Evolutionary conservation across 352 stramenopile species (phyloP).

Genomic region (Pilasporangium apinafurcum): DNA sequence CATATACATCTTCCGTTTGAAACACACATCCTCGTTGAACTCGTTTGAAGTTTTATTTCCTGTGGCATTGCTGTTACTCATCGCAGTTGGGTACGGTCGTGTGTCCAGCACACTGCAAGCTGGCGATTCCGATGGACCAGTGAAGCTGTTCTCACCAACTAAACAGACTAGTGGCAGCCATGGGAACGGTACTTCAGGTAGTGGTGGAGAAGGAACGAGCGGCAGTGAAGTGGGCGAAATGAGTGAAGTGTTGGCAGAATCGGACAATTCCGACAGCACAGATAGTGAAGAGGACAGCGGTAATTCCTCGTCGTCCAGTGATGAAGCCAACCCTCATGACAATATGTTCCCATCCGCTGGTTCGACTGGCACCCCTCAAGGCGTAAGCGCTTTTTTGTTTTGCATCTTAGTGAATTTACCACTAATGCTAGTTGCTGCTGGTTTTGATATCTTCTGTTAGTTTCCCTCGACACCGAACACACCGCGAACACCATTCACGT

Average conservation of each 20-base stretch:
- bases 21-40: slow-evolving; percentile 42
- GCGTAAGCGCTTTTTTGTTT: slow-evolving; percentile 11
- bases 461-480: slow-evolving; percentile 13
- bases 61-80: slow-evolving; percentile 43
- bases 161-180: slow-evolving; percentile 11
- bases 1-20: slow-evolving; percentile 45
- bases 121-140: slow-evolving; percentile 39
- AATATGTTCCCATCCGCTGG: slow-evolving; percentile 26
- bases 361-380: slow-evolving; percentile 3
- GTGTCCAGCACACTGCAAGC: slow-evolving; percentile 66
- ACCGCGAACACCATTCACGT: slow-evolving; percentile 24
- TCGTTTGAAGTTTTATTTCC: slow-evolving; percentile 68
- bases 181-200: slow-evolving; percentile 25
- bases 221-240: too few relatives aligned
- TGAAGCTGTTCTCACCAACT: slow-evolving; percentile 57
- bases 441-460: slow-evolving; percentile 1
- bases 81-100: slow-evolving; percentile 71
- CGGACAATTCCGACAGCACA: slow-evolving; percentile 69
- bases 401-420: background rate
- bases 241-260: slow-evolving; percentile 69
- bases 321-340: slow-evolving; percentile 37
- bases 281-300: slow-evolving; percentile 74
- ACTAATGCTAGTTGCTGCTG: too few relatives aligned
- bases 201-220: slow-evolving; percentile 47
- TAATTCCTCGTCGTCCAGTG: slow-evolving; percentile 69